Conservation (phyloP, 257 asterid species). For the Nicotiana tabacum region DNA sequence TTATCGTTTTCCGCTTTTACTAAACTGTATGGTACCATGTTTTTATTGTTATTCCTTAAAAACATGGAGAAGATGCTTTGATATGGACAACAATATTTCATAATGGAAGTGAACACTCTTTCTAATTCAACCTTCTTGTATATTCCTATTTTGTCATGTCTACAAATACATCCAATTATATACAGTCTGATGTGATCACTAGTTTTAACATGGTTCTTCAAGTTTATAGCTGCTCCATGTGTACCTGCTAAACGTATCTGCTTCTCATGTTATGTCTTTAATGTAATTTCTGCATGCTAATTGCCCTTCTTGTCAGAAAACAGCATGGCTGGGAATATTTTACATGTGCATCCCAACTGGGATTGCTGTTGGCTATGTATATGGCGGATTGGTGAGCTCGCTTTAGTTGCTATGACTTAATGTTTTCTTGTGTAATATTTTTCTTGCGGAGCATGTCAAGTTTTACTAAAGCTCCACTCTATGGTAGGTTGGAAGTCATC, state of each 20-base stretch:
- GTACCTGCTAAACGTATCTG: conserved; percentile 1
- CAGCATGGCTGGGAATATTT: conserved; percentile 92
- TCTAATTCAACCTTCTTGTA: not conserved
- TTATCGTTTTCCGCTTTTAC: not conserved
- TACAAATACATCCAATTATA: not conserved
- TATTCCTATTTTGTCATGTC: not conserved
- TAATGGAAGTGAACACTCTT: not conserved
- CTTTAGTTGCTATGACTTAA: conserved; percentile 6
- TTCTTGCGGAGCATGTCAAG: conserved; percentile 4
- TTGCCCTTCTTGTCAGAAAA: conserved; percentile 45
- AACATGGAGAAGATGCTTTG: not conserved
- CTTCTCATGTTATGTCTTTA: not conserved
- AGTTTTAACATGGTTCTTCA: not conserved
- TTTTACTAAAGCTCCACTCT: not conserved
- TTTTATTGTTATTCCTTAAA: not conserved
- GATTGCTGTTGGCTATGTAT: conserved; percentile 85
- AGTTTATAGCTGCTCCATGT: not conserved
- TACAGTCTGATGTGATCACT: not conserved
- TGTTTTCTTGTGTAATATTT: conserved; percentile 2
- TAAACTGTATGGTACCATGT: not conserved
- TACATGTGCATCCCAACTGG: conserved; percentile 98
- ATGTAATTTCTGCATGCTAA: not conserved
- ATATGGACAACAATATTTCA: not conserved
- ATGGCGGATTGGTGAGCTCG: conserved; percentile 80
- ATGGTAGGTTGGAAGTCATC: conserved; percentile 49